Evolutionary conservation across 805 yeast species (phyloP).

Genomic region (Wickerhamomyces alni): DNA sequence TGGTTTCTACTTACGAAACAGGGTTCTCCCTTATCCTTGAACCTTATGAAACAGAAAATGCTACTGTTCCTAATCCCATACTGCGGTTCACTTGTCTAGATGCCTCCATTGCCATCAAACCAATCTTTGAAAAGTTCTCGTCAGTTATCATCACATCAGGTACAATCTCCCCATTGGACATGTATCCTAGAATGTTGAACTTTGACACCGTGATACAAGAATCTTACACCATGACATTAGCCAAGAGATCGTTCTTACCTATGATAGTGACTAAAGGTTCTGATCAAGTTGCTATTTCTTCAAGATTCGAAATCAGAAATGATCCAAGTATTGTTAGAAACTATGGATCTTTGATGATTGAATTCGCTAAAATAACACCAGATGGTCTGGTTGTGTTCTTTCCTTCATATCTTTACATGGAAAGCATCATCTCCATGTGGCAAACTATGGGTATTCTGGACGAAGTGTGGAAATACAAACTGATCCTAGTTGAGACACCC

Average conservation of each 20-base stretch:
- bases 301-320: conserved; percentile 93
- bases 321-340: conserved; percentile 98
- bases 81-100: conserved; percentile 90
- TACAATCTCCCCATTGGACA: conserved; percentile 95
- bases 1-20: conserved; percentile 88
- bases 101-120: conserved; percentile 96
- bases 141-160: conserved; percentile 96
- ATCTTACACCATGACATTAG: conserved; percentile 93
- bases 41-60: conserved; percentile 91
- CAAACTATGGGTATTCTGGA: conserved; percentile 97
- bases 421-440: conserved; percentile 97
- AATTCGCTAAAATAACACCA: conserved; percentile 91
- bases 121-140: conserved; percentile 88
- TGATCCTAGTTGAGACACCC: conserved; percentile 94
- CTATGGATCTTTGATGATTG: conserved; percentile 88
- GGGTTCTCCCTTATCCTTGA: conserved; percentile 91
- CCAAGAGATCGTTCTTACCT: conserved; percentile 88
- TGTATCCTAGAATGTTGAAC: conserved; percentile 96
- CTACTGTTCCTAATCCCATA: conserved; percentile 95
- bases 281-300: conserved; percentile 95
- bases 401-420: conserved; percentile 97
- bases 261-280: conserved; percentile 96
- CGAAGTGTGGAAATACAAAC: conserved; percentile 96
- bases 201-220: conserved; percentile 92
- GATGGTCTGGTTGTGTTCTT: conserved; percentile 98